Evolutionary conservation across 371 early-diverging fungal genomes (phyloP).

Genomic region (Catenaria anguillulae): DNA sequence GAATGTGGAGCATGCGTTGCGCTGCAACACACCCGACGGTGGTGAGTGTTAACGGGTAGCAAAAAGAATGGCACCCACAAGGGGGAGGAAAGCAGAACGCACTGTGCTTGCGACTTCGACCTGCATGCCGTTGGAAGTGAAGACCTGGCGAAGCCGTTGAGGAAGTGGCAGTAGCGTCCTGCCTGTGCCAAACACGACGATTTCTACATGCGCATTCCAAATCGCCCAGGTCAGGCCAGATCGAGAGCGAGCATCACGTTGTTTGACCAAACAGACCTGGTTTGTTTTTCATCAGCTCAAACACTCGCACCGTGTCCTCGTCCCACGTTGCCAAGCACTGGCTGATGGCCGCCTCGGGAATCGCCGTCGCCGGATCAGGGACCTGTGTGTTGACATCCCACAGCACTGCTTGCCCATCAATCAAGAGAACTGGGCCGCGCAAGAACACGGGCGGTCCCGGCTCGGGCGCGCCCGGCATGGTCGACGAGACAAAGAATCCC

Average conservation of each 20-base stretch:
- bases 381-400: conserved; percentile 2
- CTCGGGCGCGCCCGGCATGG: background rate
- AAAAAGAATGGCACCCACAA: background rate
- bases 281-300: conserved; percentile 19
- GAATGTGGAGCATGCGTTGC: conserved; percentile 29
- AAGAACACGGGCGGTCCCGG: background rate
- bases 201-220: too few species aligned
- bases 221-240: background rate
- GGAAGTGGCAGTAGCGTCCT: conserved; percentile 19
- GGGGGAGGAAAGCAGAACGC: conserved; percentile 4
- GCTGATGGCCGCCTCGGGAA: too few species aligned
- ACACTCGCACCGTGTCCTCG: conserved; percentile 17
- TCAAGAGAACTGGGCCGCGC: background rate
- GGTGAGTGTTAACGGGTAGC: background rate
- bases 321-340: conserved; percentile 18
- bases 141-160: conserved; percentile 15
- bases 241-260: background rate
- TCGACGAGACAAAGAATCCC: background rate
- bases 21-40: too few species aligned
- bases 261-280: too few species aligned
- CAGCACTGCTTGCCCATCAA: background rate
- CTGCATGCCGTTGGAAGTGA: conserved; percentile 26
- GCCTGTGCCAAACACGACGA: conserved; percentile 33
- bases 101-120: conserved; percentile 25
- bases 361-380: background rate